Evolutionary conservation across 305 asterid genomes (phyloP), one percentile per base, ranked within the genome.

Genomic region (Petunia hybrid): DNA sequence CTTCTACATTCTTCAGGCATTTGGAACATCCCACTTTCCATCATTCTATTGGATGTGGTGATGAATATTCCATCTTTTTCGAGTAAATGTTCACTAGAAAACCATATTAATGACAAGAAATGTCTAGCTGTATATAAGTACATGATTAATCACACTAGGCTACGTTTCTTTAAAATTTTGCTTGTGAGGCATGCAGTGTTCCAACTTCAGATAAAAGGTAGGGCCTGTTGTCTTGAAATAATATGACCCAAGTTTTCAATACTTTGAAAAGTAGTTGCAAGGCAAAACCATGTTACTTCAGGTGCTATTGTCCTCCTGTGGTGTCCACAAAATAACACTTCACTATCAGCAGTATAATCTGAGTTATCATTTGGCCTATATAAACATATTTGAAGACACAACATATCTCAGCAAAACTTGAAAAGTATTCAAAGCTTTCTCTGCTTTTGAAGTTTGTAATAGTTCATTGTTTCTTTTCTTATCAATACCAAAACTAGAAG

Each of bases 261-360:
- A 69, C 0, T 69, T 2, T 16, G 40, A 69, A 2, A 69, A 8
- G 2, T 51, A 9, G 57, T 69, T 16, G 57, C 66, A 79, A 79
- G 84, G 78, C 84, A 83, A 76, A 61, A 46, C 67, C 87, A 85
- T 85, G 86, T 82, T 13, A 6, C 36, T 53, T 66, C 60, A 64
- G 78, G 59, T 36, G 55, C 55, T 64, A 48, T 22, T 74, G 83
- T 80, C 45, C 65, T 16, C 40, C 14, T 0, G 3, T 1, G 41
- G 65, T 39, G 71, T 55, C 42, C 53, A 13, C 31, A 6, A 76
- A 35, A 39, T 14, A n/a, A 3, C 3, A 10, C 39, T 63, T 60
- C 8, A 46, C 22, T 38, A 35, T 16, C 38, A n/a, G 2, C 5
- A 12, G 41, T 8, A 36, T 22, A 16, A 12, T 51, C 6, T 3